Evolutionary conservation across 495 filamentous ascomycete species (phyloP).

Genomic region (Tuber magnatum): DNA sequence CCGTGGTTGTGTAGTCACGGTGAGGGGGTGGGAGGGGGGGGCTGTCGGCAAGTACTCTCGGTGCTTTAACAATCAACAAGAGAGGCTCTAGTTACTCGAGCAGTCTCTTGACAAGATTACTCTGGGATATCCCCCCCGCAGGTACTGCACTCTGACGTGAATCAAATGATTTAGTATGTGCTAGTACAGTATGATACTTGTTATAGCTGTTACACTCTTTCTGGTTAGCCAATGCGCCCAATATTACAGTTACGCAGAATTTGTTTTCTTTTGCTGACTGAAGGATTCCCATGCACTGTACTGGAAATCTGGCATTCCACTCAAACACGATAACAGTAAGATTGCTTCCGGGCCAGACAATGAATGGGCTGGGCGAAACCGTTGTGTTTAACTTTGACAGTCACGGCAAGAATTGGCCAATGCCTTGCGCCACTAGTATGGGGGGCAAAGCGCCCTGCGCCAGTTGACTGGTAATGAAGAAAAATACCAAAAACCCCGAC

Average conservation of each 20-base stretch:
- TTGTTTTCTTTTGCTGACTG: neutral
- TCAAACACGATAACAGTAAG: neutral
- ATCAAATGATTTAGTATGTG: neutral
- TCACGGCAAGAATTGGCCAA: neutral
- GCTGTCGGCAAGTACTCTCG: neutral
- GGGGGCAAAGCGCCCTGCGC: neutral
- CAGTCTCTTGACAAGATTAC: neutral
- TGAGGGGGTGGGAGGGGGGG: neutral
- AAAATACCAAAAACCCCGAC: neutral
- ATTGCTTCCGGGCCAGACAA: neutral
- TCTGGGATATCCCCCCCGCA: neutral
- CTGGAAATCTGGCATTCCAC: neutral
- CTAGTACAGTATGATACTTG: neutral
- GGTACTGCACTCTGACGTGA: neutral
- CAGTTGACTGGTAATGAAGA: neutral
- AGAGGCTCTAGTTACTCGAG: no score
- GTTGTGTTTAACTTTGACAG: constrained; percentile 1
- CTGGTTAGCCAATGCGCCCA: neutral
- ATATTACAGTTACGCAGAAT: neutral
- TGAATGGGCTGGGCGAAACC: neutral
- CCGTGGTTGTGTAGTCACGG: neutral
- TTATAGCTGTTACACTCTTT: neutral
- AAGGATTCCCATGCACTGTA: neutral
- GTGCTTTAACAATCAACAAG: neutral
- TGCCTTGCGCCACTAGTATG: neutral